phyloP scores from a whole-genome alignment of 768 basidiomycete species.

The Leccinum variicolor region DNA sequence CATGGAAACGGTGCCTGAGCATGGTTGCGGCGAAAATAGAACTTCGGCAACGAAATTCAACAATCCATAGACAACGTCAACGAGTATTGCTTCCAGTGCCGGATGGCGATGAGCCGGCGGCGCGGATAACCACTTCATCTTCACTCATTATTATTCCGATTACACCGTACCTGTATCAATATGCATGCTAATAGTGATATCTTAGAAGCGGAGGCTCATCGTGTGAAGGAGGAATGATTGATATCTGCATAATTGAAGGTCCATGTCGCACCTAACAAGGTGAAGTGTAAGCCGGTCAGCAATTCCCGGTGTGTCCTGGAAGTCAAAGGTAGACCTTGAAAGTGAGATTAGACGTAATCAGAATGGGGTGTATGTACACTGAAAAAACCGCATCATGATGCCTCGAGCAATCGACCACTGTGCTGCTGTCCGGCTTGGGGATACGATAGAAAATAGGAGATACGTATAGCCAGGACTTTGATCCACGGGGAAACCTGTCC shows the following conservation, averaged over 20 bases:
- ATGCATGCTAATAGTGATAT: slow-evolving; percentile 19
- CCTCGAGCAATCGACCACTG: neutral
- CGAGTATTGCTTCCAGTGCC: slow-evolving; percentile 69
- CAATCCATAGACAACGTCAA: slow-evolving; percentile 66
- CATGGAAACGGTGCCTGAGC: slow-evolving; percentile 11
- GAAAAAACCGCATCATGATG: neutral
- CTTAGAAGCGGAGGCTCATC: neutral
- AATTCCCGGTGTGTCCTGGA: neutral
- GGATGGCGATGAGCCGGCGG: slow-evolving; percentile 48
- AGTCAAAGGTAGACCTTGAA: neutral
- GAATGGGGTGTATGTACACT: neutral
- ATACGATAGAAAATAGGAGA: neutral
- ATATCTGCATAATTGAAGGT: slow-evolving; percentile 2
- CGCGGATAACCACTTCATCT: slow-evolving; percentile 10
- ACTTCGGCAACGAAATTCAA: slow-evolving; percentile 67
- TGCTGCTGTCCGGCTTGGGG: neutral
- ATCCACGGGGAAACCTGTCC: neutral
- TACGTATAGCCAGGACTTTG: neutral
- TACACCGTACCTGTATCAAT: slow-evolving; percentile 27
- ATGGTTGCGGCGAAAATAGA: slow-evolving; percentile 35
- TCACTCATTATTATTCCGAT: slow-evolving; percentile 3
- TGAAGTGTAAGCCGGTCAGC: neutral
- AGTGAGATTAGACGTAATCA: neutral
- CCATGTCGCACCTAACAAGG: neutral
- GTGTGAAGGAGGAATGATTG: neutral